Percentiles rank a stretch among this genome's conserved stretches.
Evolutionary conservation across 805 yeast genomes (phyloP).

Genomic region (Wickerhamiella domercqiae): DNA sequence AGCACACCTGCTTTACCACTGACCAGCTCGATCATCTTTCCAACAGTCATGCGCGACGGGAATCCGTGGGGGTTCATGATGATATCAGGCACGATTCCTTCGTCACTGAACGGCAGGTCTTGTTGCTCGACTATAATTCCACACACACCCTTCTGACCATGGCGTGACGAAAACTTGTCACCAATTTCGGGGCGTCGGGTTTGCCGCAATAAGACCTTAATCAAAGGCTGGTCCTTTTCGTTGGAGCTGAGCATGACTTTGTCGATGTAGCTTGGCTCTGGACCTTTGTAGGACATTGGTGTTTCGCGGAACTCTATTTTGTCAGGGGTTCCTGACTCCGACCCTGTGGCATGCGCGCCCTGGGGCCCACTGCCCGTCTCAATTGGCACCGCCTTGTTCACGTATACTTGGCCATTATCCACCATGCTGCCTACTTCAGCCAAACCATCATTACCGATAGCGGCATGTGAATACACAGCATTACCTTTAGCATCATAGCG

Average conservation of each 20-base stretch:
- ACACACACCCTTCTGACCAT: constrained; percentile 98
- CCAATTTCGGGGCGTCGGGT: constrained; percentile 96
- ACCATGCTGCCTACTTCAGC: constrained; percentile 91
- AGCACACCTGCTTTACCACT: constrained; percentile 97
- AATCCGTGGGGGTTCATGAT: constrained; percentile 99
- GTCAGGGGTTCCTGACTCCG: constrained; percentile 18
- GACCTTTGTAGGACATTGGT: constrained; percentile 83
- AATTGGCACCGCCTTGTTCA: constrained; percentile 79
- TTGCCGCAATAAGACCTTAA: constrained; percentile 83
- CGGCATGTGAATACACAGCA: constrained; percentile 73
- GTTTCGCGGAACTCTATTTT: constrained; percentile 67
- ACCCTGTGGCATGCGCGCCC: constrained; percentile 26
- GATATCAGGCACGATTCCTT: constrained; percentile 85
- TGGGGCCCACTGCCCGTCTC: constrained; percentile 39
- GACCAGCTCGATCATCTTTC: constrained; percentile 91
- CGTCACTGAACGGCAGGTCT: constrained; percentile 88
- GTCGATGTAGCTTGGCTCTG: constrained; percentile 89
- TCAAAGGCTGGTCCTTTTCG: constrained; percentile 86
- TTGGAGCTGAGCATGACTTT: constrained; percentile 96
- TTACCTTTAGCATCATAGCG: constrained; percentile 39
- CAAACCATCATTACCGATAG: constrained; percentile 86
- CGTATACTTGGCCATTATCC: constrained; percentile 84
- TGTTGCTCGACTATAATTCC: constrained; percentile 96
- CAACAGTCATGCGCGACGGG: constrained; percentile 99
- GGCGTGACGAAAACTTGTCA: constrained; percentile 92